phyloP scores from a whole-genome alignment of 2,329 filamentous ascomycete species.

The Cladosporium sp. region DNA sequence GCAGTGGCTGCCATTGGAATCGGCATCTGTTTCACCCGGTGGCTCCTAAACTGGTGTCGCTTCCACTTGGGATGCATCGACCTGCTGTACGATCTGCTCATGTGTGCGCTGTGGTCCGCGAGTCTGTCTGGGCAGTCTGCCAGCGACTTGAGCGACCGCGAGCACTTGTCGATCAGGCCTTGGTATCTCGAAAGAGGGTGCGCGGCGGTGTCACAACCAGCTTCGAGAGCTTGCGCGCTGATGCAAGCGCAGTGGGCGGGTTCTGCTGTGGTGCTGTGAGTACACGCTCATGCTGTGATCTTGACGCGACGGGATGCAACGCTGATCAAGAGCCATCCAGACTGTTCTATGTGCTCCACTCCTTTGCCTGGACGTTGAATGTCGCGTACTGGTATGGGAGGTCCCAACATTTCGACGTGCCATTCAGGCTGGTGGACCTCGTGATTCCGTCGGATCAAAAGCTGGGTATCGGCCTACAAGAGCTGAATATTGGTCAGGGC shows the following conservation, averaged over 20 bases:
- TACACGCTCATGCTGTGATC: neutral
- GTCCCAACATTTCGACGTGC: neutral
- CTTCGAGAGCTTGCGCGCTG: neutral
- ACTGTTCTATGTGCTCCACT: neutral
- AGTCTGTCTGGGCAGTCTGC: neutral
- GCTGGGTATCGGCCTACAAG: neutral
- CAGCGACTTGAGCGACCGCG: neutral
- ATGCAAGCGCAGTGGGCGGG: neutral
- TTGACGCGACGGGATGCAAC: neutral
- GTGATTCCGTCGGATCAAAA: neutral
- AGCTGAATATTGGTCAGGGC: neutral
- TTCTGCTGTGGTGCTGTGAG: neutral
- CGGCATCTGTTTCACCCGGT: neutral
- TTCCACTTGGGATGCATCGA: neutral
- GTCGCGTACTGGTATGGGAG: neutral
- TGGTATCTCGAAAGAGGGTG: neutral
- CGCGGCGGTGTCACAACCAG: neutral
- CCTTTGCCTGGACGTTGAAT: neutral
- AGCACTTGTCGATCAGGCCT: neutral
- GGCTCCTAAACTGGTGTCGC: neutral
- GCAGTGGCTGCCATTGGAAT: neutral
- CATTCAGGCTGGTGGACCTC: neutral
- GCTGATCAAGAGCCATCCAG: neutral
- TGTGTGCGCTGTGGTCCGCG: neutral
- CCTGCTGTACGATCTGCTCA: neutral